A percentile compares a stretch with the other conserved stretches of the same genome.
Conservation (phyloP, 2,329 filamentous ascomycete genomes). For the Diplodia scrobiculata region DNA sequence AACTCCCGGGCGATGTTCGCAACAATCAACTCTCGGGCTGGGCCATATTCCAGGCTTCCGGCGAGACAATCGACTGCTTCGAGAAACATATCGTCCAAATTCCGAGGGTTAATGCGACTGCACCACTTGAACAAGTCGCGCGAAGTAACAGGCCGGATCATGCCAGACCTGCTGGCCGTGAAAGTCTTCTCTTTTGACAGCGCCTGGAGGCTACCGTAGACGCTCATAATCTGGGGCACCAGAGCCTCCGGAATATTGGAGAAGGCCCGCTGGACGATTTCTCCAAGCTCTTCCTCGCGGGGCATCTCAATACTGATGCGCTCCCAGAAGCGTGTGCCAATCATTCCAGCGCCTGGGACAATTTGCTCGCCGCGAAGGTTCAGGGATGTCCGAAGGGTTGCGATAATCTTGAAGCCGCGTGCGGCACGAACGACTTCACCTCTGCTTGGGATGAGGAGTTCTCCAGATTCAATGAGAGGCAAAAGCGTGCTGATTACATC, state of each 20-base stretch:
- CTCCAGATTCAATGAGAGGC: slow-evolving; percentile 88
- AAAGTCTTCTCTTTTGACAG: slow-evolving; percentile 50
- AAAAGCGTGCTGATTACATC: slow-evolving; percentile 92
- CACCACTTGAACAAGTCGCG: slow-evolving; percentile 93
- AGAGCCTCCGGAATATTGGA: slow-evolving; percentile 47
- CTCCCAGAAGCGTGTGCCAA: slow-evolving; percentile 86
- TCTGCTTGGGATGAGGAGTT: slow-evolving; percentile 84
- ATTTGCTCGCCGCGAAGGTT: slow-evolving; percentile 71
- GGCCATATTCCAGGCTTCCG: slow-evolving; percentile 70
- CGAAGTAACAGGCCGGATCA: slow-evolving; percentile 65
- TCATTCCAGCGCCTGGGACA: slow-evolving; percentile 66
- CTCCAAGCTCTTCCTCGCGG: slow-evolving; percentile 67
- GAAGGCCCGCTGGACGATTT: slow-evolving; percentile 55
- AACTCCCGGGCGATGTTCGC: slow-evolving; percentile 80
- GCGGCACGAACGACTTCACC: slow-evolving; percentile 83
- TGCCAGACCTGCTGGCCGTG: slow-evolving; percentile 57
- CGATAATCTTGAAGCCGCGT: slow-evolving; percentile 85
- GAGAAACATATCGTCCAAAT: slow-evolving; percentile 81
- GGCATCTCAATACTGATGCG: slow-evolving; percentile 70
- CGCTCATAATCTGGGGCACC: slow-evolving; percentile 58
- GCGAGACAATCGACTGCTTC: slow-evolving; percentile 93
- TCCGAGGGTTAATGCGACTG: slow-evolving; percentile 68
- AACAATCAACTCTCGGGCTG: slow-evolving; percentile 62
- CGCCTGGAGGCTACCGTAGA: slow-evolving; percentile 53
- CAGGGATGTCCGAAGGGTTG: slow-evolving; percentile 75